Percentiles rank a stretch among this genome's conserved stretches.
phyloP scores from a whole-genome alignment of 2,329 filamentous ascomycete genomes.

The Diaporthe australafricana region DNA sequence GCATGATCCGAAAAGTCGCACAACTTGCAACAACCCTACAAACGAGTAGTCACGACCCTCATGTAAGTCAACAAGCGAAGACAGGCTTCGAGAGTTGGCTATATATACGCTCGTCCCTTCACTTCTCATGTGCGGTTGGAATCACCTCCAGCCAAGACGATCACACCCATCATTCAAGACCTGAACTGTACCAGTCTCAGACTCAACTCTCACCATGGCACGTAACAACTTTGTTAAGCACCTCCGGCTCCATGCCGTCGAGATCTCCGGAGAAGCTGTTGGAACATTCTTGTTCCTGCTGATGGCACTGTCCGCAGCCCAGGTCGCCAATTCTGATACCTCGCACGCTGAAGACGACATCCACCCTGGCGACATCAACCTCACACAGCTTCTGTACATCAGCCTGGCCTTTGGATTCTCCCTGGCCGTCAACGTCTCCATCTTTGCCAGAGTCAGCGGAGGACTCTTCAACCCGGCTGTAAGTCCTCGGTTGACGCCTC shows the following conservation, averaged over 20 bases:
- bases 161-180: not conserved
- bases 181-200: not conserved
- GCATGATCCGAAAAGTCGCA: not conserved
- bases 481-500: not conserved
- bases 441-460: conserved; percentile 35
- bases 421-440: conserved; percentile 36
- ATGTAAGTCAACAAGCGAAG: not conserved
- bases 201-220: conserved; percentile 2
- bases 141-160: not conserved
- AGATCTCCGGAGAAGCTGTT: conserved; percentile 34
- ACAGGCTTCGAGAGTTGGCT: not conserved
- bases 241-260: conserved; percentile 31
- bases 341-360: conserved; percentile 22
- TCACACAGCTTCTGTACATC: conserved; percentile 44
- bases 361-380: conserved; percentile 36
- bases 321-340: conserved; percentile 42
- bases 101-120: not conserved
- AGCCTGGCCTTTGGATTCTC: conserved; percentile 35
- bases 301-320: conserved; percentile 38
- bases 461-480: conserved; percentile 37
- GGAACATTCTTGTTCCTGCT: conserved; percentile 38
- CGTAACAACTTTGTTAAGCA: conserved; percentile 25
- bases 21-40: not conserved
- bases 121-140: not conserved
- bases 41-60: not conserved